A percentile compares a stretch with the other conserved stretches of the same genome.
Conservation (phyloP, 257 asterid species). For the Nicotiana knightiana region DNA sequence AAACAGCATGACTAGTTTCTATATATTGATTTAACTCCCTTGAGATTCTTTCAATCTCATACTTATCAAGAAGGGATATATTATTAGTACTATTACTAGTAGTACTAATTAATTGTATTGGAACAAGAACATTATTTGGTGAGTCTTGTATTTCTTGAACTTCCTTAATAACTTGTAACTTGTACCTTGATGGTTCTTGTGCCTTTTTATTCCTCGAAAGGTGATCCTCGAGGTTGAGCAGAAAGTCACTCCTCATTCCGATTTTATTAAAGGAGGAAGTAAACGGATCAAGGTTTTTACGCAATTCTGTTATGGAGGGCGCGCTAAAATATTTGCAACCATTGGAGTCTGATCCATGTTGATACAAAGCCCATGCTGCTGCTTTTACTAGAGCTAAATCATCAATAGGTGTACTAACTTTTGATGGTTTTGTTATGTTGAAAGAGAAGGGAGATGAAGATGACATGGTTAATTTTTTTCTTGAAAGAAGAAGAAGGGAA, state of each 20-base stretch:
- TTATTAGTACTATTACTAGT: background rate
- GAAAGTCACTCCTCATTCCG: too few relatives aligned
- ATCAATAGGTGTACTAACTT: slow-evolving; percentile 15
- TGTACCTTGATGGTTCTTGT: slow-evolving; percentile 52
- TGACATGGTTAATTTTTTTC: background rate
- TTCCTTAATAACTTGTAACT: slow-evolving; percentile 37
- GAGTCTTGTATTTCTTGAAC: background rate
- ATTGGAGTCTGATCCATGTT: slow-evolving; percentile 47
- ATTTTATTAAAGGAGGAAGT: too few relatives aligned
- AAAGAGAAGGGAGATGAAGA: background rate
- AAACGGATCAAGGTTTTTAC: slow-evolving; percentile 11
- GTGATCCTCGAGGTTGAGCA: too few relatives aligned
- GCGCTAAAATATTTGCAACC: background rate
- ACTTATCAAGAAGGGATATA: slow-evolving; percentile 53
- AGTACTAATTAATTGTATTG: background rate
- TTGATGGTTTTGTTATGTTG: slow-evolving; percentile 19
- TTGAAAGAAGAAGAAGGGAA: too few relatives aligned
- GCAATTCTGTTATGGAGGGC: background rate
- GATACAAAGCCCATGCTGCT: slow-evolving; percentile 59
- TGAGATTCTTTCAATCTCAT: slow-evolving; percentile 54
- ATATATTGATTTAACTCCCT: slow-evolving; percentile 44
- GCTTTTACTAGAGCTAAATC: slow-evolving; percentile 42
- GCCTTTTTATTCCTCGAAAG: slow-evolving; percentile 15
- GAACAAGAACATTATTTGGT: background rate
- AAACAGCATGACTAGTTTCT: slow-evolving; percentile 17